These are phyloP conservation scores for Cocos nucifera DNA, from an alignment of 176 grass and related monocot genomes.

Conservation along the genomic window DNA sequence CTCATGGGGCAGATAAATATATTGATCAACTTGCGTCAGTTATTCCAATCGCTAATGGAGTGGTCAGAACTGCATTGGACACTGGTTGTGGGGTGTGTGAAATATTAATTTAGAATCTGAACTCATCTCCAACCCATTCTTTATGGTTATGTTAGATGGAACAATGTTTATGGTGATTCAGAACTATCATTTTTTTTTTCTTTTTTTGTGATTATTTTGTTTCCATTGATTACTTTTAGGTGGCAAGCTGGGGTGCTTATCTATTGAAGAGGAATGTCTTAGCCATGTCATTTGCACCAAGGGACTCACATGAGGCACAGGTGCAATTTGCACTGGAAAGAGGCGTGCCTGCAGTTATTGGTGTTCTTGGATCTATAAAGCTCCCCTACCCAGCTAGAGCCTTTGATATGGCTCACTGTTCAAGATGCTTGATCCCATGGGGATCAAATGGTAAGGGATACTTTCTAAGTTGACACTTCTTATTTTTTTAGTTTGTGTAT, in stretches of 20 bases:
- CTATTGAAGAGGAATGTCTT: conserved; percentile 65
- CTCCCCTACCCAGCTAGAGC: conserved; percentile 54
- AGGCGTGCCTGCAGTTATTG: conserved; percentile 84
- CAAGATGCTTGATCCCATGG: conserved; percentile 79
- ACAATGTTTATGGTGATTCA: no score
- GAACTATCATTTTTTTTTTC: background rate
- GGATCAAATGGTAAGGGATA: conserved; percentile 41
- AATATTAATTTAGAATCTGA: background rate
- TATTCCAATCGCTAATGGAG: conserved; percentile 50
- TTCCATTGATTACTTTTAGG: conserved; percentile 35
- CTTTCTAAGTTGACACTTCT: background rate
- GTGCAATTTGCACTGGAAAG: conserved; percentile 89
- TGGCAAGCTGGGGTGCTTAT: conserved; percentile 86
- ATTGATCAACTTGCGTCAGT: conserved; percentile 68
- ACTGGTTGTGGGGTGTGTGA: conserved; percentile 80
- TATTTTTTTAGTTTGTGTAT: background rate
- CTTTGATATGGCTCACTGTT: conserved; percentile 95
- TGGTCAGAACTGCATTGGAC: conserved; percentile 73
- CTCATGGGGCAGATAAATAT: conserved; percentile 67
- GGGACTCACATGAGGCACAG: conserved; percentile 69
- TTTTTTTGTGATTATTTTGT: conserved; percentile 6
- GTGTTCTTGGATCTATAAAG: conserved; percentile 63
- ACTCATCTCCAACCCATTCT: no score
- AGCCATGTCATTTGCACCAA: conserved; percentile 84
- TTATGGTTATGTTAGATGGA: no score